Evolutionary conservation across 2,329 filamentous ascomycete species (phyloP), one percentile per base, ranked within the genome.

Genomic region (Trichophyton verrucosum): DNA sequence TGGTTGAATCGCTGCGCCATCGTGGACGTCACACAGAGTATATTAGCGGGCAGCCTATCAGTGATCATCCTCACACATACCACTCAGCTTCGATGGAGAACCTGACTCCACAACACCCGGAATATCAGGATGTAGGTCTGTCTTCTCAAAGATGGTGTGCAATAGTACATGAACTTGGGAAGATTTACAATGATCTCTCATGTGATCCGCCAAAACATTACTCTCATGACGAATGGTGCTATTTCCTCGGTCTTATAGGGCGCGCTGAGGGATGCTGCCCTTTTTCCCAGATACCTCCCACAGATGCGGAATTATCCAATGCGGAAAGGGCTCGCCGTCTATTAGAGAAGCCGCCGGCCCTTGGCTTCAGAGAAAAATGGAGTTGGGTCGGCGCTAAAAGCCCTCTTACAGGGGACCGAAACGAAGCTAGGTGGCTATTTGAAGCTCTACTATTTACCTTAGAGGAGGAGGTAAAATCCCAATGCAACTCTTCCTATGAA

Each of bases 231-330:
- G 73, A 76, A 65, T 81, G 78, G 79, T 74, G 75, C 40, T 79
- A 78, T 64, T 81, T 75, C 61, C 69, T 81, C 7, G 72, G 71
- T 53, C 72, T 81, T 1, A 72, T 80, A 47, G 77, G 75, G 1
- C 74, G 78, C 40, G 72, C 76, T 44, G 76, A 79, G 55, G 68
- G 70, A 6, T 71, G 77, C 40, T 62, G 71, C 0, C 69, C 70
- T 0, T 65, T 66, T 9, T 56, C 78, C 76, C 59, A 58, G 60
- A 22, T 61, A n/a, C 59, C 58, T 2, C 24, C 40, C 36, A 44
- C 55, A 7, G 36, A 61, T 27, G 24, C 60, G 33, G 59, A 63
- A 38, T 20, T 59, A 38, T 40, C 55, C 15, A 59, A 56, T 30
- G 3, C 49, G 33, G 17, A 33, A 27, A 38, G 38, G 38, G 49